Conservation (phyloP, 495 filamentous ascomycete species). For the Apiosordaria backusii region DNA sequence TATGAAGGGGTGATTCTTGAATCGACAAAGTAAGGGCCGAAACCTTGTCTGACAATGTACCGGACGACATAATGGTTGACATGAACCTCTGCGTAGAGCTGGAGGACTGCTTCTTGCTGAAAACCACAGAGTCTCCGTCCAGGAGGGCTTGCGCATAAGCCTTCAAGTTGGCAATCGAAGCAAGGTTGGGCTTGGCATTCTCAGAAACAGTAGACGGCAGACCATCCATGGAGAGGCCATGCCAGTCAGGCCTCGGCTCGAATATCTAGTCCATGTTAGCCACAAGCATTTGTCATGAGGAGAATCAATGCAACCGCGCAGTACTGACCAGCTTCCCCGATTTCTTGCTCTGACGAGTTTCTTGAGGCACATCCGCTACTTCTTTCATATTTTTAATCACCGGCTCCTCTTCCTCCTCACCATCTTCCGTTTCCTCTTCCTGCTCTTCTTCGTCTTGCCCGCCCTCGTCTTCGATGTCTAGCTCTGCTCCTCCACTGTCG, state of each 20-base stretch:
- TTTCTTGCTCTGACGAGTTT: constrained; percentile 24
- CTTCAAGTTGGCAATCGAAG: constrained; percentile 68
- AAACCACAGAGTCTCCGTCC: constrained; percentile 63
- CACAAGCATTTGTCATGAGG: neutral
- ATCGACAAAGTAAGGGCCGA: constrained; percentile 89
- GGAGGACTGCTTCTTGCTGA: constrained; percentile 50
- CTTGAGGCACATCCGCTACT: constrained; percentile 18
- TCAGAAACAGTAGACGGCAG: constrained; percentile 47
- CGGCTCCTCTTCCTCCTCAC: constrained; percentile 15
- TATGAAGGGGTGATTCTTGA: constrained; percentile 94
- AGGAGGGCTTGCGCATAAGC: constrained; percentile 70
- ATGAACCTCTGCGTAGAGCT: constrained; percentile 91
- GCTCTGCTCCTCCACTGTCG: constrained; percentile 24
- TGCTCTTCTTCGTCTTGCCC: constrained; percentile 29
- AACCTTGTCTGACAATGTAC: constrained; percentile 94
- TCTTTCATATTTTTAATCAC: neutral
- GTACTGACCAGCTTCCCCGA: constrained; percentile 43
- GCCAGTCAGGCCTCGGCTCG: constrained; percentile 81
- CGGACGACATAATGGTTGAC: constrained; percentile 92
- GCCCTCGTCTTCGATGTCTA: constrained; percentile 26
- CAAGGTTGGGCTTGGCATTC: constrained; percentile 48
- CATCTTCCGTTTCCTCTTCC: constrained; percentile 24
- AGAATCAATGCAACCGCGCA: constrained; percentile 1
- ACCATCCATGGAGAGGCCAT: constrained; percentile 59
- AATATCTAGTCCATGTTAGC: constrained; percentile 54